A percentile compares a stretch with the other conserved stretches of the same genome.
Conservation (phyloP, 768 basidiomycete species). For the Trametes cubensis region DNA sequence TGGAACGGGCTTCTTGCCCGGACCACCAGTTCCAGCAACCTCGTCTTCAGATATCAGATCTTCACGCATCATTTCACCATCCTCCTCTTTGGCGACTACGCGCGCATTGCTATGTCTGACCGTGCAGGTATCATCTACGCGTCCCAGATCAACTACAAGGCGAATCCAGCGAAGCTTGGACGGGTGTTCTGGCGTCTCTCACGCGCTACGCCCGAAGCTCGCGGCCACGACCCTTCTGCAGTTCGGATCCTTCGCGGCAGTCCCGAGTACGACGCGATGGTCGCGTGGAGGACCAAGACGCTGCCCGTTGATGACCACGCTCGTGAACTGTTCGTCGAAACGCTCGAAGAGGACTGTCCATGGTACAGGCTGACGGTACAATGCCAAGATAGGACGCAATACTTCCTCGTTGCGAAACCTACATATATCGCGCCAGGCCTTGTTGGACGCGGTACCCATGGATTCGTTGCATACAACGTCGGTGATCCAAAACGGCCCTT, state of each 20-base stretch:
- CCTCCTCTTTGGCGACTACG: conserved; percentile 6
- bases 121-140: conserved; percentile 2
- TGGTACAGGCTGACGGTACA: background rate
- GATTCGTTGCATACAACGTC: background rate
- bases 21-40: background rate
- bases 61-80: conserved; percentile 2
- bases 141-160: conserved; percentile 9
- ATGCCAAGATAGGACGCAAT: background rate
- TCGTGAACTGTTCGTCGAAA: background rate
- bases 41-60: conserved; percentile 2
- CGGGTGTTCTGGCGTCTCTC: conserved; percentile 10
- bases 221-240: conserved; percentile 6
- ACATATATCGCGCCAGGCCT: background rate
- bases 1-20: conserved; percentile 1
- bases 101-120: conserved; percentile 2
- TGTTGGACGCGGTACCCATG: background rate
- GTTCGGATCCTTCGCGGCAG: background rate
- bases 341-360: background rate
- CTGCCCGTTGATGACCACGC: background rate
- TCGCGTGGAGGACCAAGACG: background rate
- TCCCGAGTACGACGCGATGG: background rate
- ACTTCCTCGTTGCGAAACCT: background rate
- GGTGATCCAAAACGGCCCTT: background rate
- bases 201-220: background rate
- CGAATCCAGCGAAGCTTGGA: background rate